Evolutionary conservation across 2,329 filamentous ascomycete species (phyloP), one percentile per base, ranked within the genome.

Genomic region (Davidsoniella virescens): DNA sequence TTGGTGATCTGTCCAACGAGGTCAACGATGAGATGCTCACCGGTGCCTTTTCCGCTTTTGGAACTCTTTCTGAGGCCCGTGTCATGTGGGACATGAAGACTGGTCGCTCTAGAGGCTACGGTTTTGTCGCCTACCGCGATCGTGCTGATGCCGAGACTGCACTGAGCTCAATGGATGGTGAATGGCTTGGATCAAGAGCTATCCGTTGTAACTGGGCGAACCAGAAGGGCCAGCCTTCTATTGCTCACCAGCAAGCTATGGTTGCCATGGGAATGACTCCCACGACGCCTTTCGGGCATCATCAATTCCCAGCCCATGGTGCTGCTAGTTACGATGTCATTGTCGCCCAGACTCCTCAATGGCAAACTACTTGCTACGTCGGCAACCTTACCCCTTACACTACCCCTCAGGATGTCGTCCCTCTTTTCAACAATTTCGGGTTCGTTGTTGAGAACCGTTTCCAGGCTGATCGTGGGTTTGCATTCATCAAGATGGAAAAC

Each of bases 41-140:
- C 14, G 88, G 95, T 66, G 92, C 92, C 10, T 98, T 98, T 67
- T 93, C 87, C 44, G 87, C 87, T 42, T 98, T 96, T 64, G 92
- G 92, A 39, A 86, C 81, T 10, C 88, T 98, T 45, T 98, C 92
- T 2, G 92, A 98, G 67, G 92, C 92, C 54, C 87, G 92, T 60
- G 92, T 98, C 56, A 98, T 98, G 92, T 98, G 92, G 92, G 92
- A 98, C 65, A 98, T 98, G 92, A 98, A 98, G 76, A 98, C 92
- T 36, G 92, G 92, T 57, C 82, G 92, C 56, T 96, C 92, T 57
- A 85, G 92, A 63, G 92, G 92, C 54, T 98, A 98, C 62, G 92
- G 92, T 10, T 98, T 98, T 62, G 90, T 96, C 58, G 92, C 92
- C 46, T 98, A 94, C 76, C 84, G 90, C 55, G 92, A 98, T 56